A percentile compares a stretch with the other conserved stretches of the same genome.
Conservation (phyloP, 768 basidiomycete genomes). For the Hypsizygus marmoreus region DNA sequence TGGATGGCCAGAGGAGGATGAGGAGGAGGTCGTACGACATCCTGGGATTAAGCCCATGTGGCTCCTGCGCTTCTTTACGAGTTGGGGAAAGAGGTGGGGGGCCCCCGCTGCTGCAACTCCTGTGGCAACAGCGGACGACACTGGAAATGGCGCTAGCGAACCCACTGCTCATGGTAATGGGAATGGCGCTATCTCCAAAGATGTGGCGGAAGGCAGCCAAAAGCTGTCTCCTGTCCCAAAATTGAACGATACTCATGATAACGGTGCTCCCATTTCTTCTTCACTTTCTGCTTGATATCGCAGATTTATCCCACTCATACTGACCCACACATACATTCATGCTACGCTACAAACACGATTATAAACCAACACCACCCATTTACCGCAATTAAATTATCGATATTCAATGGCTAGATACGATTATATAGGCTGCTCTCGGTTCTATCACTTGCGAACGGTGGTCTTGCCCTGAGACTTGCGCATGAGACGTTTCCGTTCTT, state of each 20-base stretch:
- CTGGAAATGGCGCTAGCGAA: conserved; percentile 5
- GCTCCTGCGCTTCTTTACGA: conserved; percentile 75
- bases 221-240: neutral
- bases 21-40: conserved; percentile 60
- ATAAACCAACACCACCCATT: conserved; percentile 9
- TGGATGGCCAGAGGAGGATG: conserved; percentile 36
- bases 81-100: conserved; percentile 71
- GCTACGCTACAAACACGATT: neutral
- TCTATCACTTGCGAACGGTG: conserved; percentile 48
- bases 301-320: neutral
- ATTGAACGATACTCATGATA: conserved; percentile 5
- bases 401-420: conserved; percentile 15
- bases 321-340: conserved; percentile 1
- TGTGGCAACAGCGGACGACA: conserved; percentile 8
- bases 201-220: neutral
- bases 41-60: conserved; percentile 71
- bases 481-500: conserved; percentile 72
- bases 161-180: neutral
- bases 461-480: conserved; percentile 71
- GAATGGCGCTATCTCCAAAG: neutral
- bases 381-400: conserved; percentile 21
- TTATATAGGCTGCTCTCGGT: conserved; percentile 1
- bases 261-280: conserved; percentile 4
- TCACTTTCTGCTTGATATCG: conserved; percentile 4
- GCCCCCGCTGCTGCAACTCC: conserved; percentile 24